Percentiles rank a stretch among this genome's conserved stretches.
phyloP scores from a whole-genome alignment of 441 rosid species.

The Breynia disticha region DNA sequence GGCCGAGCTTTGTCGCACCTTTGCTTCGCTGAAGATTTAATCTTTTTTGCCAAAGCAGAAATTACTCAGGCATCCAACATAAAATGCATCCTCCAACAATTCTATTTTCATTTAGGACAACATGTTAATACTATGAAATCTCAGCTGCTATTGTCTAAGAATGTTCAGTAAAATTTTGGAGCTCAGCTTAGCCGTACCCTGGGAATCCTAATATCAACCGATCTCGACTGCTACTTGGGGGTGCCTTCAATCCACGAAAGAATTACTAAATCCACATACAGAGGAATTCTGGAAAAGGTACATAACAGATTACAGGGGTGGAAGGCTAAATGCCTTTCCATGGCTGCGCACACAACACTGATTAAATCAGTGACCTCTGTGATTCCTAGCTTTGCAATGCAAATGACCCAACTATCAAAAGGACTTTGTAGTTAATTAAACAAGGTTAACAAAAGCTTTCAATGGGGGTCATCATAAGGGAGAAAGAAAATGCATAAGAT shows the following conservation, averaged over 20 bases:
- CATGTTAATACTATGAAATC: background rate
- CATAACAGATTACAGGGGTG: background rate
- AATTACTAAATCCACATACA: background rate
- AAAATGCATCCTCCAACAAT: background rate
- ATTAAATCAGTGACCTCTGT: background rate
- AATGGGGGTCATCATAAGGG: too few species aligned
- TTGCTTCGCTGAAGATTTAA: too few species aligned
- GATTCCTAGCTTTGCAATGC: background rate
- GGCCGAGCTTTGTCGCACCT: too few species aligned
- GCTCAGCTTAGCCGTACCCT: background rate
- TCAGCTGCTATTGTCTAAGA: background rate
- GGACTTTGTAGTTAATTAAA: background rate
- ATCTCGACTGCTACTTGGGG: background rate
- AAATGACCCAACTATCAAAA: background rate
- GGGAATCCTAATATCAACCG: background rate
- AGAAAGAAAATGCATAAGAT: too few species aligned
- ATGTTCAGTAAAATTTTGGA: background rate
- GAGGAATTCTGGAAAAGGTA: background rate
- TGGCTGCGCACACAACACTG: background rate
- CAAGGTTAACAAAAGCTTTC: background rate
- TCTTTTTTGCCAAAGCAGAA: too few species aligned
- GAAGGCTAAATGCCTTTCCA: background rate
- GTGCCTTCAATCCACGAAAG: background rate
- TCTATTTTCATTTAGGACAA: background rate
- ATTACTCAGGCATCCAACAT: background rate